Conservation (phyloP, 2,329 filamentous ascomycete genomes). For the Raffaelea ambrosiae region DNA sequence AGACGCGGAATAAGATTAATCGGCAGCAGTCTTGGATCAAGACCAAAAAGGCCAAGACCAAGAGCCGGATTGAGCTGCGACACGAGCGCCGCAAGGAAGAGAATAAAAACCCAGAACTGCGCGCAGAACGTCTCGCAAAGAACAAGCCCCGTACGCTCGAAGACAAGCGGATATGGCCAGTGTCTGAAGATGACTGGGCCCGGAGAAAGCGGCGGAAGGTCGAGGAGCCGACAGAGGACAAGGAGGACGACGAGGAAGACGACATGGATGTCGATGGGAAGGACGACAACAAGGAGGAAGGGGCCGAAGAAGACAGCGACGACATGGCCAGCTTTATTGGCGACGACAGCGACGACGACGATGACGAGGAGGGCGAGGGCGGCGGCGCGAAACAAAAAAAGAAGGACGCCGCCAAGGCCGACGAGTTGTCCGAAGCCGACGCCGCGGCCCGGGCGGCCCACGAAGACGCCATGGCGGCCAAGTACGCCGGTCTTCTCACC, state of each 20-base stretch:
- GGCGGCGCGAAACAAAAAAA: constrained; percentile 36
- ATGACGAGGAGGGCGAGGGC: constrained; percentile 26
- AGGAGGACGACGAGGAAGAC: constrained; percentile 32
- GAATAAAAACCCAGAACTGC: constrained; percentile 68
- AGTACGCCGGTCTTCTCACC: constrained; percentile 55
- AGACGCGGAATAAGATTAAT: constrained; percentile 63
- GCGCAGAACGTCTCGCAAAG: constrained; percentile 61
- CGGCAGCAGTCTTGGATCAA: constrained; percentile 71
- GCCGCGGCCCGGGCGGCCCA: constrained; percentile 57
- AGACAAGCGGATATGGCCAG: constrained; percentile 84
- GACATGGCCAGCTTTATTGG: constrained; percentile 76
- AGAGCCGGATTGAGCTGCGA: constrained; percentile 65
- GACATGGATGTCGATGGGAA: constrained; percentile 29
- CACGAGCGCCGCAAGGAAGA: constrained; percentile 79
- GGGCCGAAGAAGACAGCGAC: constrained; percentile 30
- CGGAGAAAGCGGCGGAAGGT: constrained; percentile 49
- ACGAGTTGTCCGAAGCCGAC: no score
- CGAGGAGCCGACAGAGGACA: constrained; percentile 36
- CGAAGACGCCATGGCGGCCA: constrained; percentile 49
- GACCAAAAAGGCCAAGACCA: constrained; percentile 42
- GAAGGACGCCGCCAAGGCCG: constrained; percentile 32
- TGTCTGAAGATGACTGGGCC: constrained; percentile 53
- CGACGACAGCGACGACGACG: constrained; percentile 41
- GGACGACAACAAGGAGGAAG: constrained; percentile 35
- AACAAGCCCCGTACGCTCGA: constrained; percentile 80